These are phyloP conservation scores for Haplosporangium sp. DNA, from an alignment of 371 early-diverging fungal species.

Conservation along the genomic window DNA sequence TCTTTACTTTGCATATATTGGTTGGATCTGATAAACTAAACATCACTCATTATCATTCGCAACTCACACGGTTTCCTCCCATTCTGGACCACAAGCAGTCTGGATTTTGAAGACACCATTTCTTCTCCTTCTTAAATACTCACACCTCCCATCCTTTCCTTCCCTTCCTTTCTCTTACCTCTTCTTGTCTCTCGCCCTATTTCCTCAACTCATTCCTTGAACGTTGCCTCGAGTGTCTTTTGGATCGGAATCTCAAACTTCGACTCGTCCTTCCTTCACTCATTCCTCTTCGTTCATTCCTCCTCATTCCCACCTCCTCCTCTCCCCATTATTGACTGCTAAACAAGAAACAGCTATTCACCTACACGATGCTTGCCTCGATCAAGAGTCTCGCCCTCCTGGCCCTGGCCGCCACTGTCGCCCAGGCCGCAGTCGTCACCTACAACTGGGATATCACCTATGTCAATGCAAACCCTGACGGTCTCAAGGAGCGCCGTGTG, in stretches of 20 bases:
- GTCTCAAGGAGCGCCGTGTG: conserved; percentile 68
- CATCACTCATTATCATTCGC: neutral
- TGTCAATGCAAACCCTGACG: conserved; percentile 73
- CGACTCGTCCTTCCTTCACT: neutral
- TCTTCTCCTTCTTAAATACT: conserved; percentile 30
- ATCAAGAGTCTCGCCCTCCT: conserved; percentile 55
- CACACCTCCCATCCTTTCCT: neutral
- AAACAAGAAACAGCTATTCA: no score
- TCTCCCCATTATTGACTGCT: neutral
- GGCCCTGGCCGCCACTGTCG: conserved; percentile 46
- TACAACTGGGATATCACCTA: conserved; percentile 80
- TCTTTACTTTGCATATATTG: no score
- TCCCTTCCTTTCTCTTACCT: conserved; percentile 4
- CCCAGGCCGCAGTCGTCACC: conserved; percentile 65
- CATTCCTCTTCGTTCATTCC: conserved; percentile 4
- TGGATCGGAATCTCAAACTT: neutral
- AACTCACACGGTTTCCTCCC: conserved; percentile 3
- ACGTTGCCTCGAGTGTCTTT: conserved; percentile 10
- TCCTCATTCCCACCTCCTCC: neutral
- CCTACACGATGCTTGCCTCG: conserved; percentile 17
- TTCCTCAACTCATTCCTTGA: conserved; percentile 1
- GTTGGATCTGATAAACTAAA: conserved; percentile 19
- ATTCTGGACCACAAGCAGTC: neutral
- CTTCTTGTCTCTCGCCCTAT: conserved; percentile 2
- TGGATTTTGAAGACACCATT: neutral